These are phyloP conservation scores for Camellia sinensis DNA, from an alignment of 148 eudicot species.

Conservation along the genomic window DNA sequence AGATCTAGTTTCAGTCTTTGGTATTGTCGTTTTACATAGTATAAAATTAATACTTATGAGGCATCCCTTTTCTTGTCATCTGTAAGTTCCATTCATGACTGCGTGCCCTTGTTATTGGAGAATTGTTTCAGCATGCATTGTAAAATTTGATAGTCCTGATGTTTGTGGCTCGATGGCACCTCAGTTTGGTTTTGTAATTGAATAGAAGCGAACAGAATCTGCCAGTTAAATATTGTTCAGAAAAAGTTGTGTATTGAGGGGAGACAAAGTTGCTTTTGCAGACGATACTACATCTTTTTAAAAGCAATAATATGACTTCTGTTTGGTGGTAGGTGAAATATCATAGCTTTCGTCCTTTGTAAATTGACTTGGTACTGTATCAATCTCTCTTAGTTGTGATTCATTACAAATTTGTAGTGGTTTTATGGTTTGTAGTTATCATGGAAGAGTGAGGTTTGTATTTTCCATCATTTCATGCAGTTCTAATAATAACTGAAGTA, in stretches of 20 bases:
- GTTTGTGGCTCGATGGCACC: background rate
- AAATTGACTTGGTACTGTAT: background rate
- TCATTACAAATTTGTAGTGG: background rate
- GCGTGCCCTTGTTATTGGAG: background rate
- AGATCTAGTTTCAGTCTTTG: background rate
- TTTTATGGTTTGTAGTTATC: background rate
- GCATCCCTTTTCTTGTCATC: background rate
- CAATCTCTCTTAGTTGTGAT: background rate
- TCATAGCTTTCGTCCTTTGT: background rate
- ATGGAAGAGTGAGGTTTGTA: background rate
- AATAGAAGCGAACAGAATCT: background rate
- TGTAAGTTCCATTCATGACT: background rate
- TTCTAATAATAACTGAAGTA: background rate
- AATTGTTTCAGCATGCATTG: background rate
- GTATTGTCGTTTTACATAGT: background rate
- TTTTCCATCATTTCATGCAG: background rate
- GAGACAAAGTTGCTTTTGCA: background rate
- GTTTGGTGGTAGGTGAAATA: background rate
- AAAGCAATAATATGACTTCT: background rate
- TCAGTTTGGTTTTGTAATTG: background rate
- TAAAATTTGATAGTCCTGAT: background rate
- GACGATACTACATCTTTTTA: background rate
- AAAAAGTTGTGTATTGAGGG: background rate
- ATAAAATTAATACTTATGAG: background rate
- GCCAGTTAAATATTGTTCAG: background rate